Base-by-base conservation (phyloP, 805 yeast genomes). In the Myxozyma neglecta region DNA sequence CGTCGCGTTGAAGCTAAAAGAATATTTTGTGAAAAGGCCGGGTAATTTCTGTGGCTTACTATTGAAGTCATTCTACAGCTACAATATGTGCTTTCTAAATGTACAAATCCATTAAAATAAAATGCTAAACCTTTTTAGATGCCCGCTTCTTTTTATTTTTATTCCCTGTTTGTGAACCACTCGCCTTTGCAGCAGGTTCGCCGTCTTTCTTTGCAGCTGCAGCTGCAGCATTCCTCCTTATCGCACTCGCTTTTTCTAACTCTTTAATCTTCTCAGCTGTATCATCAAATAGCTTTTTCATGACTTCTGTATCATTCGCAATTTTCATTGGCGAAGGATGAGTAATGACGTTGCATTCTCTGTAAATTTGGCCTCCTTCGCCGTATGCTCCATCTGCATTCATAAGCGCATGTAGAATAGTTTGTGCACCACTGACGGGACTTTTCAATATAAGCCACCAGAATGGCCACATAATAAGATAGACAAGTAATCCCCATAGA, bases 391-490 rank as follows among this genome's bases (percentile, higher is more conserved):
- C 77, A 14, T 88, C 85, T 0, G 97, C 97, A 7, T 88, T 82
- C 79, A 80, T 82, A 51, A 89, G 70, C 0, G 90, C 89, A 76
- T 81, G 87, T 48, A 90, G 69, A 36, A 88, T 70, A 34, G 89
- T 83, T 75, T 94, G 97, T 36, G 90, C 87, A 5, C 97, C 99
- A 66, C 87, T 86, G 42, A 74, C 73, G 11, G 91, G 82, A 35
- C 88, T 84, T 74, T 91, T 93, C 57, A 92, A 79, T 53, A 92
- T 79, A 16, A 94, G 70, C 86, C 90, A 93, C 81, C 90, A 84
- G 0, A 94, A 54, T 9, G 99, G 99, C 77, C 87, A 89, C 47
- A 87, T 59, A 2, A 91, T 7, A 36, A 91, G 63, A 70, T 93
- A 86, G 0, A 90, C 9, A 4, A 91, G 63, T 40, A 88, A 74